Evolutionary conservation across 345 rosid genomes (phyloP).

Genomic region (Salix arbutifolia): DNA sequence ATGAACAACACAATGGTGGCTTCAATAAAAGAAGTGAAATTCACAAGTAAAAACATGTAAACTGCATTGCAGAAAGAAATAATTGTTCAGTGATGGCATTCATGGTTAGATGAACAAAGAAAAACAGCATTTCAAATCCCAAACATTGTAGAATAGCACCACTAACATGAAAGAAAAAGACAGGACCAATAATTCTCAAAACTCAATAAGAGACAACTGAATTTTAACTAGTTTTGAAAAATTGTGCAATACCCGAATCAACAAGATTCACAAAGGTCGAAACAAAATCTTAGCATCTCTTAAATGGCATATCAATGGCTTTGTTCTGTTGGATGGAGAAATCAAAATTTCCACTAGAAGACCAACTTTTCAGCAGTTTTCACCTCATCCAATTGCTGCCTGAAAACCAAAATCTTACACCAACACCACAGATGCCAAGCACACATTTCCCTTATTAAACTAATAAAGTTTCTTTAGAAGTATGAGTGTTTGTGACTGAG

Average conservation of each 20-base stretch:
- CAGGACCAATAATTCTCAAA: neutral
- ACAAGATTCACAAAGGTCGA: neutral
- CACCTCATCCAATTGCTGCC: too few species aligned
- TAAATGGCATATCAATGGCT: neutral
- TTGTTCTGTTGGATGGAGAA: neutral
- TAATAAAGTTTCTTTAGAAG: too few species aligned
- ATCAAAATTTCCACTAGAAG: too few species aligned
- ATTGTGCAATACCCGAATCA: neutral
- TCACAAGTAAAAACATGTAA: neutral
- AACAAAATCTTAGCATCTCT: too few species aligned
- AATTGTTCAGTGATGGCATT: neutral
- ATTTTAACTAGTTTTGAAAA: neutral
- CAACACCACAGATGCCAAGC: too few species aligned
- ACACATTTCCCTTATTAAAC: too few species aligned
- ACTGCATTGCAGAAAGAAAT: neutral
- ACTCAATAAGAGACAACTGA: neutral
- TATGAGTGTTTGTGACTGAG: neutral
- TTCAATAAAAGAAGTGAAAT: conserved; percentile 1
- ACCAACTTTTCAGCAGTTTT: too few species aligned
- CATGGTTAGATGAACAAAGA: neutral
- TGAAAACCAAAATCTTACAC: too few species aligned
- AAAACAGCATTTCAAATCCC: neutral
- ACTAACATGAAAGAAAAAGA: neutral
- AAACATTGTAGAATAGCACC: neutral
- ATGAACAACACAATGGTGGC: conserved; percentile 1